These are phyloP conservation scores for Glonium stellatum DNA, from an alignment of 495 filamentous ascomycete genomes.

Conservation along the genomic window DNA sequence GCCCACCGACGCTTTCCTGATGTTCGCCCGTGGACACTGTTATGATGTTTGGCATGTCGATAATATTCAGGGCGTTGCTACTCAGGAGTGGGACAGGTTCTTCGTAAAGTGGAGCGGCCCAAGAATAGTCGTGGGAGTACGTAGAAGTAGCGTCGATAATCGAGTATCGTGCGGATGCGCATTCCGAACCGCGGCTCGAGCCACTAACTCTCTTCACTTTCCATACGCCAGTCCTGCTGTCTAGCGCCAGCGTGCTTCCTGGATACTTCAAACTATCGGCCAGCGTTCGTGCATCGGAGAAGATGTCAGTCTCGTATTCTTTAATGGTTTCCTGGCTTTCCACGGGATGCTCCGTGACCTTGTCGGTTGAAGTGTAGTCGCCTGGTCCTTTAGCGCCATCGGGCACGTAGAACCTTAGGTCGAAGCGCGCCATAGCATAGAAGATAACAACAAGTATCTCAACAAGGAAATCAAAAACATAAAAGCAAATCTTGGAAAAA, in stretches of 20 bases:
- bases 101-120: too few relatives aligned
- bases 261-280: background rate
- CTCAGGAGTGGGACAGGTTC: too few relatives aligned
- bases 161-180: background rate
- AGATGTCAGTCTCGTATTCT: background rate
- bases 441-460: slow-evolving; percentile 62
- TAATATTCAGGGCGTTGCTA: too few relatives aligned
- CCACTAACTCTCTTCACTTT: background rate
- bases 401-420: slow-evolving; percentile 68
- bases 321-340: background rate
- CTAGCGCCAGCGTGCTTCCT: background rate
- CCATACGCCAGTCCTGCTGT: background rate
- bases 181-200: background rate
- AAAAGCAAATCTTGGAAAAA: slow-evolving; percentile 44
- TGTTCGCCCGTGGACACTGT: too few relatives aligned
- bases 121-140: too few relatives aligned
- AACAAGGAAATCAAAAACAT: slow-evolving; percentile 66
- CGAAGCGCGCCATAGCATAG: slow-evolving; percentile 60
- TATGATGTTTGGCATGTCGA: too few relatives aligned
- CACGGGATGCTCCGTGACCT: background rate
- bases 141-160: background rate
- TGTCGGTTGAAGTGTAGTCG: slow-evolving; percentile 1
- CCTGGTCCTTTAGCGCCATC: slow-evolving; percentile 29
- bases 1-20: too few relatives aligned
- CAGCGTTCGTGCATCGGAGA: background rate